Conservation (phyloP, 192 early-diverging fungal species). For the Backusella tuberculispora region DNA sequence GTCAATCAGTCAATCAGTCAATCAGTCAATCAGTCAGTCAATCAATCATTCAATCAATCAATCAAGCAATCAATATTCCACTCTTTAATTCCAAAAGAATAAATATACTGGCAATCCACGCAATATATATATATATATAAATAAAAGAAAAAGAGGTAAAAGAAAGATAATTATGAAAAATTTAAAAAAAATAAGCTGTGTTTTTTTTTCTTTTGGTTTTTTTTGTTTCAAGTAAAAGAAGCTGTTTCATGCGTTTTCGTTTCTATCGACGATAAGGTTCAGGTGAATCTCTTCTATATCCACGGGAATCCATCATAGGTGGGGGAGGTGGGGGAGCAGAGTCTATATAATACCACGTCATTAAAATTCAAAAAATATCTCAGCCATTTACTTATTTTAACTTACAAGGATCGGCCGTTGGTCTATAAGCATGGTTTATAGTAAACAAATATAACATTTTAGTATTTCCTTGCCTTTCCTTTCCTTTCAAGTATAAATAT, state of each 20-base stretch:
- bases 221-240: not conserved
- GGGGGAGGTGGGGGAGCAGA: conserved; percentile 15
- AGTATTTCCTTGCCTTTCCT: not conserved
- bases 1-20: not conserved
- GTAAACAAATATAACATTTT: not conserved
- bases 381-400: conserved; percentile 3
- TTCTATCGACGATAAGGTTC: conserved; percentile 28
- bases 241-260: not conserved
- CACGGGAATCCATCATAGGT: conserved; percentile 26
- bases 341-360: not conserved
- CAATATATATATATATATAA: not conserved
- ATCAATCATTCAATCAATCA: not conserved
- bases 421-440: not conserved
- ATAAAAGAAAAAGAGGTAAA: not conserved
- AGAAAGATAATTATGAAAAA: not conserved
- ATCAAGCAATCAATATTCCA: not conserved
- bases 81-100: not conserved
- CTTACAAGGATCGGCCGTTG: conserved; percentile 19
- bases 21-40: not conserved
- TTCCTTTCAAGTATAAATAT: not conserved
- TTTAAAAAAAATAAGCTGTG: not conserved
- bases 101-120: not conserved
- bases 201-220: not conserved
- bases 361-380: not conserved
- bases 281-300: conserved; percentile 29